These are phyloP conservation scores for Alternaria gansuensis DNA, from an alignment of 2,329 filamentous ascomycete species.

Conservation along the genomic window DNA sequence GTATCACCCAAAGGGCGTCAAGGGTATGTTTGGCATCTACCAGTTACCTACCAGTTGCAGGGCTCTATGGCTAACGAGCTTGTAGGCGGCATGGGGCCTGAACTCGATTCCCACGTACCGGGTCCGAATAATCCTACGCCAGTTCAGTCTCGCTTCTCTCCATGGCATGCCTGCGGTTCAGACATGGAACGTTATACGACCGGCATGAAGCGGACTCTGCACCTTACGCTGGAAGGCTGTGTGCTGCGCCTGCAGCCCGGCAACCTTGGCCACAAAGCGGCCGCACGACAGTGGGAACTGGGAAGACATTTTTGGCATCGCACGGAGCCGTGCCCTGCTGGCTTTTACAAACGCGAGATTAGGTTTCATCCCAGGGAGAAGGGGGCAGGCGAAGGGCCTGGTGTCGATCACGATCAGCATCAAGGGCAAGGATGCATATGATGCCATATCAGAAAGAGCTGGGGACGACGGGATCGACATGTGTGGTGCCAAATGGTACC, in stretches of 20 bases:
- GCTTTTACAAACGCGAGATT: constrained; percentile 50
- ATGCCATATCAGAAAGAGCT: constrained; percentile 47
- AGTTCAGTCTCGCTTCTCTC: constrained; percentile 52
- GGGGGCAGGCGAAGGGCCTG: constrained; percentile 50
- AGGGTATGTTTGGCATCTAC: constrained; percentile 33
- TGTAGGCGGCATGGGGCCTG: constrained; percentile 56
- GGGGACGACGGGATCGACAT: constrained; percentile 50
- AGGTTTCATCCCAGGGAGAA: constrained; percentile 48
- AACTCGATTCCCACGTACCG: constrained; percentile 54
- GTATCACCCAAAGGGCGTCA: constrained; percentile 57
- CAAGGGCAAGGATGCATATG: constrained; percentile 43
- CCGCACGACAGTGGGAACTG: constrained; percentile 57
- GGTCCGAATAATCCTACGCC: constrained; percentile 51
- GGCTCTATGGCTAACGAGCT: constrained; percentile 8
- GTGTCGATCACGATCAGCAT: constrained; percentile 54
- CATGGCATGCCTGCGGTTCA: constrained; percentile 57
- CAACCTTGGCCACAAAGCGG: constrained; percentile 50
- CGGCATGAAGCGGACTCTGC: constrained; percentile 50
- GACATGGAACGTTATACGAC: constrained; percentile 49
- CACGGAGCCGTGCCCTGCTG: constrained; percentile 54
- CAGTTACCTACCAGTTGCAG: no score
- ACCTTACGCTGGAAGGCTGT: constrained; percentile 51
- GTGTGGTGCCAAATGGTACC: constrained; percentile 53
- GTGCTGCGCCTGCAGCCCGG: constrained; percentile 52
- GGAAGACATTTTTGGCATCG: constrained; percentile 54